These are phyloP conservation scores for Leptographium lundbergii DNA, from an alignment of 2,329 filamentous ascomycete species.

Conservation along the genomic window DNA sequence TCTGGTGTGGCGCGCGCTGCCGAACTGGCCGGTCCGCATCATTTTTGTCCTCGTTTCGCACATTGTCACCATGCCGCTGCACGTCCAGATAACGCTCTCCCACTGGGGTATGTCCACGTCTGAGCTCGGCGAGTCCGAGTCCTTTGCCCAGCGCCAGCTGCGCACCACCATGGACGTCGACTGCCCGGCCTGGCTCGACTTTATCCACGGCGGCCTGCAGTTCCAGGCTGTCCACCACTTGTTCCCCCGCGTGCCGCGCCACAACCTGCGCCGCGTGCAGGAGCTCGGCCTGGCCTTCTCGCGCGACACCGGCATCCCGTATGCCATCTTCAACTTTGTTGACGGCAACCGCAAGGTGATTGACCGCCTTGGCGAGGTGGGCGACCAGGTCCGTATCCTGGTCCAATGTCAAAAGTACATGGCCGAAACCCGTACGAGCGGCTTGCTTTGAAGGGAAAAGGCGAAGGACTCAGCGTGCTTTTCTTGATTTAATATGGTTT, in stretches of 20 bases:
- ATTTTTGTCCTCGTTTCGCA: constrained; percentile 52
- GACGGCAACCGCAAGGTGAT: constrained; percentile 46
- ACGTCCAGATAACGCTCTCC: constrained; percentile 59
- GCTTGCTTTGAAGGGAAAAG: constrained; percentile 17
- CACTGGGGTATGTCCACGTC: constrained; percentile 62
- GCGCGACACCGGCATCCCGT: constrained; percentile 49
- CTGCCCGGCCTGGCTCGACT: constrained; percentile 60
- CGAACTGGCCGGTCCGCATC: constrained; percentile 43
- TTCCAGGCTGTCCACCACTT: constrained; percentile 63
- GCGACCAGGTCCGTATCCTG: constrained; percentile 46
- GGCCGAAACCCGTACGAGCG: constrained; percentile 33
- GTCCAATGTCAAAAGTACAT: constrained; percentile 42
- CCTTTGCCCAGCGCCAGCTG: constrained; percentile 56
- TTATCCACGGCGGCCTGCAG: constrained; percentile 58
- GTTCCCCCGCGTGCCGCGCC: constrained; percentile 54
- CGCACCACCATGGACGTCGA: constrained; percentile 65
- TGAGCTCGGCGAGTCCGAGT: constrained; percentile 51
- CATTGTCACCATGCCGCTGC: constrained; percentile 53
- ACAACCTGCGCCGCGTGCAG: constrained; percentile 52
- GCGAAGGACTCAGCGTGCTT: neutral
- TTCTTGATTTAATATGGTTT: neutral
- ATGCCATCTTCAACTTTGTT: constrained; percentile 47
- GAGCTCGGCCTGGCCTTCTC: constrained; percentile 49
- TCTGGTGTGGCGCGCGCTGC: constrained; percentile 47
- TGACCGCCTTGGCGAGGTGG: constrained; percentile 40